These are phyloP conservation scores for Floccularia luteovirens DNA, from an alignment of 768 basidiomycete species.

Conservation along the genomic window DNA sequence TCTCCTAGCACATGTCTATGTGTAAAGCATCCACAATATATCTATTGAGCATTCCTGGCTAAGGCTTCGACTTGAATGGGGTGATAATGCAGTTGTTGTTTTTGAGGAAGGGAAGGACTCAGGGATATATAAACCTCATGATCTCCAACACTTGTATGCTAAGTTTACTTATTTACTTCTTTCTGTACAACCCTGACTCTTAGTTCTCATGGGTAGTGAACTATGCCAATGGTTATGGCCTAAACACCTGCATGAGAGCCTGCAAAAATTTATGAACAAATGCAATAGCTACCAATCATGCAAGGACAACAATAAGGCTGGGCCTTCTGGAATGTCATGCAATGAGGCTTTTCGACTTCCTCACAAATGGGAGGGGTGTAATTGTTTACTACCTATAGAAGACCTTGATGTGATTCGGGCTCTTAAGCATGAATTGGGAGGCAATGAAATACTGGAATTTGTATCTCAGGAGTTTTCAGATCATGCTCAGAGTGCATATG, in stretches of 20 bases:
- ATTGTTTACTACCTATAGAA: slow-evolving; percentile 19
- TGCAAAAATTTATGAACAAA: slow-evolving; percentile 11
- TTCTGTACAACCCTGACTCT: slow-evolving; percentile 2
- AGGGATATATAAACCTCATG: slow-evolving; percentile 15
- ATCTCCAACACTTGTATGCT: slow-evolving; percentile 18
- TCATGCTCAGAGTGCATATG: slow-evolving; percentile 11
- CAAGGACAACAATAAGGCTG: slow-evolving; percentile 21
- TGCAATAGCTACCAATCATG: slow-evolving; percentile 18
- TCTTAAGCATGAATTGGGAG: slow-evolving; percentile 22
- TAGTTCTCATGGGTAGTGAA: slow-evolving; percentile 7
- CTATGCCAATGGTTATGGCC: slow-evolving; percentile 22
- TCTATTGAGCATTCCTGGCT: slow-evolving; percentile 26
- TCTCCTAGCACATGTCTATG: slow-evolving; percentile 21
- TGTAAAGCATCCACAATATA: slow-evolving; percentile 25
- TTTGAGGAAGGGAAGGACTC: slow-evolving; percentile 14
- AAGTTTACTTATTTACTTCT: slow-evolving; percentile 5
- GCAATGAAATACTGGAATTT: slow-evolving; percentile 21
- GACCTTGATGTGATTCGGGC: slow-evolving; percentile 11
- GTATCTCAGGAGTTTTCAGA: slow-evolving; percentile 16
- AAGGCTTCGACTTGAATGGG: slow-evolving; percentile 18
- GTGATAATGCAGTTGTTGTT: slow-evolving; percentile 18
- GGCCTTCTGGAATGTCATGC: slow-evolving; percentile 25
- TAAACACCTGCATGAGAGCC: slow-evolving; percentile 13
- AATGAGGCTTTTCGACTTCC: slow-evolving; percentile 20
- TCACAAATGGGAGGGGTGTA: slow-evolving; percentile 15